Percentiles rank a stretch among this genome's conserved stretches.
These are phyloP conservation scores for Hirschfeldia incana DNA, from an alignment of 345 rosid species.

Conservation along the genomic window DNA sequence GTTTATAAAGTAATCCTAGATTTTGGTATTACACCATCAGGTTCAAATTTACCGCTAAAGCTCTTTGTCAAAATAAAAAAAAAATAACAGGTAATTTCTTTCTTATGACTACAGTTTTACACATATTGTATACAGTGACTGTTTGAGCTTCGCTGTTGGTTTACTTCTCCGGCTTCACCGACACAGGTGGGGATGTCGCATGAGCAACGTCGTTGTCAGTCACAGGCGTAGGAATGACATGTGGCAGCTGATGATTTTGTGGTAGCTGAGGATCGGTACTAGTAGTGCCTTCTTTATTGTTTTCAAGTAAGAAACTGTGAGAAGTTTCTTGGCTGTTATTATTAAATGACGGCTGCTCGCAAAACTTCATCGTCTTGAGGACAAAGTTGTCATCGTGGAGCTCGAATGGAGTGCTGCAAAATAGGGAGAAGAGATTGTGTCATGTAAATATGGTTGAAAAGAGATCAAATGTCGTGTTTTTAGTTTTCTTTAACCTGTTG, in stretches of 20 bases:
- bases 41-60: constrained; percentile 15
- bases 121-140: constrained; percentile 41
- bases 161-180: constrained; percentile 81
- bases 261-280: constrained; percentile 45
- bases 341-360: constrained; percentile 49
- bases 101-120: constrained; percentile 61
- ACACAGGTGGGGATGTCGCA: constrained; percentile 56
- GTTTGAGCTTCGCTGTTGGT: constrained; percentile 19
- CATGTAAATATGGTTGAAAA: neutral
- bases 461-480: neutral
- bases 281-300: constrained; percentile 60
- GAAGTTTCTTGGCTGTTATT: constrained; percentile 28
- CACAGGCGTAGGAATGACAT: constrained; percentile 43
- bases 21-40: constrained; percentile 19
- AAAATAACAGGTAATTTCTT: neutral
- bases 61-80: neutral
- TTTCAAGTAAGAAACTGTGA: constrained; percentile 33
- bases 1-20: neutral
- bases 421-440: neutral
- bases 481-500: constrained; percentile 62
- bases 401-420: constrained; percentile 97
- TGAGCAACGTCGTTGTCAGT: constrained; percentile 30
- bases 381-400: constrained; percentile 98
- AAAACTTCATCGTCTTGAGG: constrained; percentile 90
- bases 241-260: constrained; percentile 22